Evolutionary conservation across 73 alveolate species (phyloP).

Genomic region (Blepharisma japonicum): DNA sequence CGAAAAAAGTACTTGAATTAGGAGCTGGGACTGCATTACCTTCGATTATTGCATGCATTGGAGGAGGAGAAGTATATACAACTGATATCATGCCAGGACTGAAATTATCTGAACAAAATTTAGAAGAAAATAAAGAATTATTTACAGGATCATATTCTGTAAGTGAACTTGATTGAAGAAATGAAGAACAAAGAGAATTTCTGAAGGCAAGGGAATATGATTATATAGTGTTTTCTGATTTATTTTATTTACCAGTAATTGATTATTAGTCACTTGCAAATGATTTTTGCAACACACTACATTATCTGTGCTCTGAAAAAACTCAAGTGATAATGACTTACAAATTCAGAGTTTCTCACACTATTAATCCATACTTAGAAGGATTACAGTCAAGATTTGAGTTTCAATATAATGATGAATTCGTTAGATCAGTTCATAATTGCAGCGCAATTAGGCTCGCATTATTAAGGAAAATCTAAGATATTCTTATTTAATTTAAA

Average conservation of each 20-base stretch:
- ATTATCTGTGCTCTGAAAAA: neutral
- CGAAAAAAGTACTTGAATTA: slow-evolving; percentile 1
- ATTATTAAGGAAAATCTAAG: too few species aligned
- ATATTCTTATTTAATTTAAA: too few species aligned
- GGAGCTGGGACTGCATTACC: slow-evolving; percentile 26
- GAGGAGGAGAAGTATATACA: slow-evolving; percentile 13
- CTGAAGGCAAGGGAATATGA: neutral
- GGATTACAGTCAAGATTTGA: neutral
- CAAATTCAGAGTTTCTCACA: neutral
- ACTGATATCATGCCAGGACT: neutral
- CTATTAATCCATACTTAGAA: slow-evolving; percentile 2
- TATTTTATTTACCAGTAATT: slow-evolving; percentile 1
- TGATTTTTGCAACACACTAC: neutral
- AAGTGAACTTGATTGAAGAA: slow-evolving; percentile 5
- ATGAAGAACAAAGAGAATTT: neutral
- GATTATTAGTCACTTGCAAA: slow-evolving; percentile 8
- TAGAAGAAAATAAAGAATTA: neutral
- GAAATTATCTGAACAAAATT: neutral
- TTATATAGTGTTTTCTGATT: slow-evolving; percentile 10
- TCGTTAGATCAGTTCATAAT: too few species aligned
- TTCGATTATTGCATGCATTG: neutral
- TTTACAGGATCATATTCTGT: neutral
- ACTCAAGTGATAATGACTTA: neutral
- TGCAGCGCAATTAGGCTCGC: too few species aligned
- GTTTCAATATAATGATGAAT: too few species aligned